Base-by-base conservation (phyloP, 345 rosid species). In the Isatis tinctoria region DNA sequence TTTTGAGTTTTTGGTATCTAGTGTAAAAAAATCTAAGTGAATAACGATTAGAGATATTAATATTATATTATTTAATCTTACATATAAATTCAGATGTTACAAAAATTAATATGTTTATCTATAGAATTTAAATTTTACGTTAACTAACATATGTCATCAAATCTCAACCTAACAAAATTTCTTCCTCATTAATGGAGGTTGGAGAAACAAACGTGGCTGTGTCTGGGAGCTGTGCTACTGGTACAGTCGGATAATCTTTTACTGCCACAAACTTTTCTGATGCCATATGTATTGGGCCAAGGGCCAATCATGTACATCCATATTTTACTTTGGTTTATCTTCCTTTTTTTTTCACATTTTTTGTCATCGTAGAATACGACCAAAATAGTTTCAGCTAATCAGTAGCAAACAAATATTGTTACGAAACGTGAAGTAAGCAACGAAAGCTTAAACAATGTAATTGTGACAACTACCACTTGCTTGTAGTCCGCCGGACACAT, bases 391-490 rank as follows among this genome's bases (percentile, higher is more conserved):
- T 14, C 6, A 37, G 4, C 5, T 32, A 6, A 45, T 52, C 45
- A 20, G 35, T 24, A 26, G 61, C 49, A 52, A 37, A 37, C 37
- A 67, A 52, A 37, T 37, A 52, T 67, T 24, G 17, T 14, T 52
- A 33, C 17, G 49, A 35, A 22, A 36, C 11, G 37, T 67, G 60
- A 51, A 67, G 49, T 67, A 52, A 52, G 61, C 37, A 67, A 67
- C 27, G 49, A 37, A 37, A 47, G 20, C 58, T 65, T 18, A 45
- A 20, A 48, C 3, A 17, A 11, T 43, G 69, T 32, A 7, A 24
- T 14, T 51, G 60, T 51, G 71, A 66, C 71, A 35, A 35, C 33
- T 12, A 33, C 37, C 59, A 48, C 59, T 33, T 13, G 70, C 58
- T 18, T 48, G 44, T 27, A 53, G 59, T 51, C 16, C 57, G 33